These are phyloP conservation scores for Pontederia crassipes DNA, from an alignment of 176 grass and related monocot genomes.

Conservation along the genomic window DNA sequence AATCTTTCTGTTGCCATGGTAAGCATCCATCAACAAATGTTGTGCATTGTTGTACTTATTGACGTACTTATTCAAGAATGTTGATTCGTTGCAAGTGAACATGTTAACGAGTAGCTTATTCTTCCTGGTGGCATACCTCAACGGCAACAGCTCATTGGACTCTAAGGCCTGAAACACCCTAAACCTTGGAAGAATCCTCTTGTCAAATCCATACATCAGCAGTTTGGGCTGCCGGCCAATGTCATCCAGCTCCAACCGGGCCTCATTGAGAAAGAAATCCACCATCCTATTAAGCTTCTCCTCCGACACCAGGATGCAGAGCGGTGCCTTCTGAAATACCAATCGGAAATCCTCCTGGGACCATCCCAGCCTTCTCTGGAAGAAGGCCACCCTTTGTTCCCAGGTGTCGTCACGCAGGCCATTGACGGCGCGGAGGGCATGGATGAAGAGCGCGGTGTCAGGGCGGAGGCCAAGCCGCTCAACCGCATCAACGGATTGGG, in stretches of 20 bases:
- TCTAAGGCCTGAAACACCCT: background rate
- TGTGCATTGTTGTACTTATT: background rate
- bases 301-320: slow-evolving; percentile 1
- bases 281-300: background rate
- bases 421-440: background rate
- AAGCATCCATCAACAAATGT: background rate
- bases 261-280: slow-evolving; percentile 2
- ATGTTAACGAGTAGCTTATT: background rate
- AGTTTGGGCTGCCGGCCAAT: slow-evolving; percentile 3
- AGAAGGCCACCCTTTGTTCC: background rate
- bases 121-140: background rate
- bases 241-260: background rate
- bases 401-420: background rate
- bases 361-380: background rate
- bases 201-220: slow-evolving; percentile 15
- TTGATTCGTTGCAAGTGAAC: background rate
- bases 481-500: background rate
- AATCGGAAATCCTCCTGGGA: background rate
- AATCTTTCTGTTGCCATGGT: background rate
- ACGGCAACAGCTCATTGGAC: background rate
- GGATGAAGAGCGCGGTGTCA: background rate
- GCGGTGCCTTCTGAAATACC: background rate
- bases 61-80: slow-evolving; percentile 4
- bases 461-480: background rate
- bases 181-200: slow-evolving; percentile 12